These are phyloP conservation scores for Quercus dentata DNA, from an alignment of 306 rosid species.

Conservation along the genomic window DNA sequence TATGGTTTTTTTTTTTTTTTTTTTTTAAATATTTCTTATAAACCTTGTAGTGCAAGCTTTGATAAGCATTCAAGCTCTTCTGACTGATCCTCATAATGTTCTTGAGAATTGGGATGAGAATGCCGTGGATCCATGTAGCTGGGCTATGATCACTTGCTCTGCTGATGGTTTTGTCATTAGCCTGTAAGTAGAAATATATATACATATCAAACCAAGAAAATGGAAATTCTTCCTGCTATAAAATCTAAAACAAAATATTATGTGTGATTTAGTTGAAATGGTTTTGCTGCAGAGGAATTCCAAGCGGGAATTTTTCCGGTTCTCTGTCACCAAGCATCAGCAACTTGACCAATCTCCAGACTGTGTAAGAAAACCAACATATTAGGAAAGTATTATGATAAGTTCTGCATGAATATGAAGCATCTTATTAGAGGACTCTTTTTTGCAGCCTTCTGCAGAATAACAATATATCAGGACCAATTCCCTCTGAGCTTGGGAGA, in stretches of 20 bases:
- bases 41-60: slow-evolving; percentile 66
- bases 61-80: slow-evolving; percentile 43
- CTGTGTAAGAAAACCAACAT: slow-evolving; percentile 52
- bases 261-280: not conserved
- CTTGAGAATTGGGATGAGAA: slow-evolving; percentile 69
- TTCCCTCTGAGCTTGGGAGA: slow-evolving; percentile 75
- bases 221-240: slow-evolving; percentile 1
- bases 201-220: not conserved
- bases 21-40: not conserved
- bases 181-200: slow-evolving; percentile 49
- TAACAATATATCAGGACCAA: slow-evolving; percentile 74
- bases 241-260: not conserved
- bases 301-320: slow-evolving; percentile 82
- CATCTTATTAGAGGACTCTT: not conserved
- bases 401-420: not conserved
- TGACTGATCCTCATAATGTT: slow-evolving; percentile 60
- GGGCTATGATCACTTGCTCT: slow-evolving; percentile 87
- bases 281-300: slow-evolving; percentile 61
- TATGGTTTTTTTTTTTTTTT: not conserved
- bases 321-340: slow-evolving; percentile 79
- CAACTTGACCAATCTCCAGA: slow-evolving; percentile 70
- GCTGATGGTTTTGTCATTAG: slow-evolving; percentile 53
- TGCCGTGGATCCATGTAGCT: slow-evolving; percentile 95
- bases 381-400: not conserved
- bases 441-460: slow-evolving; percentile 68